Evolutionary conservation across 2,329 filamentous ascomycete genomes (phyloP).

Genomic region (Colletotrichum destructivum): DNA sequence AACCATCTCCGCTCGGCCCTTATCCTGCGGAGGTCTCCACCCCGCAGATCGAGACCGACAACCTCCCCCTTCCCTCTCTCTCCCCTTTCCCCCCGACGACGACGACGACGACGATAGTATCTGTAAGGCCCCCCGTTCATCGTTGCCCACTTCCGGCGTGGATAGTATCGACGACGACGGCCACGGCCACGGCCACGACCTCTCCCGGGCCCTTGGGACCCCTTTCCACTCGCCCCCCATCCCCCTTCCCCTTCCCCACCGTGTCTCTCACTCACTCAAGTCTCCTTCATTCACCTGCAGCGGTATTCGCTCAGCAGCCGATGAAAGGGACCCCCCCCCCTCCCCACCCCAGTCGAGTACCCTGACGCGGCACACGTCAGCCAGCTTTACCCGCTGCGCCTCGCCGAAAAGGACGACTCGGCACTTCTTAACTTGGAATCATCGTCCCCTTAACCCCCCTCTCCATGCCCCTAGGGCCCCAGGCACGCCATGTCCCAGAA

Average conservation of each 20-base stretch:
- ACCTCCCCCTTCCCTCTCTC: neutral
- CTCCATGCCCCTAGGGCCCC: neutral
- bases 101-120: too few species aligned
- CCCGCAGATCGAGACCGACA: constrained; percentile 21
- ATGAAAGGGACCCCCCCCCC: constrained; percentile 8
- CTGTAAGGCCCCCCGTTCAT: too few species aligned
- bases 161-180: too few species aligned
- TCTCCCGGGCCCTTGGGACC: too few species aligned
- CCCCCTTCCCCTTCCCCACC: too few species aligned
- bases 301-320: neutral
- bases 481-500: constrained; percentile 34
- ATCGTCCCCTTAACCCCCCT: too few species aligned
- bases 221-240: too few species aligned
- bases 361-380: constrained; percentile 1
- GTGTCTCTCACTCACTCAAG: too few species aligned
- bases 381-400: constrained; percentile 6
- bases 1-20: constrained; percentile 6
- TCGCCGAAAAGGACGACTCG: neutral
- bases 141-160: too few species aligned
- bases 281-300: neutral
- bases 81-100: too few species aligned
- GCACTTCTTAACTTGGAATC: too few species aligned
- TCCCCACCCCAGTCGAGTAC: neutral
- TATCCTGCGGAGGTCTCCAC: constrained; percentile 37
- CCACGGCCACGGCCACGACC: too few species aligned